Conservation (phyloP, 2,329 filamentous ascomycete genomes). For the Colletotrichum falcatum region DNA sequence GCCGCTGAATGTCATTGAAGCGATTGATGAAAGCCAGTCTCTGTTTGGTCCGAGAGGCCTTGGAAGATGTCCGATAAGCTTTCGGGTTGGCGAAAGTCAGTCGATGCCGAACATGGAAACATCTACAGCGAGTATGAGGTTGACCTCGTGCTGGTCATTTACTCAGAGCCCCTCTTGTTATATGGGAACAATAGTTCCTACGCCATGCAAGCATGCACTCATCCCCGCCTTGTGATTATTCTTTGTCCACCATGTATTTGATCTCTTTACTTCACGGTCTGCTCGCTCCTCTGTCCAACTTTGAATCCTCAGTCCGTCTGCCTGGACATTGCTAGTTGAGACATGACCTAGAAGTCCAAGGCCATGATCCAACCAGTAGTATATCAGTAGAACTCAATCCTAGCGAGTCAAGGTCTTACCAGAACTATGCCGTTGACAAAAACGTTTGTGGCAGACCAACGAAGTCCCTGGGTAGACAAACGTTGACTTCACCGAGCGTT, state of each 20-base stretch:
- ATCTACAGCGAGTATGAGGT: background rate
- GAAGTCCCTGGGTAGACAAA: background rate
- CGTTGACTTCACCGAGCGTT: background rate
- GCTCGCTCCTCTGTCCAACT: background rate
- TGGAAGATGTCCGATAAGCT: background rate
- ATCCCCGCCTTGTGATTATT: background rate
- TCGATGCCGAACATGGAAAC: background rate
- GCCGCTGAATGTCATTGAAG: too few species aligned
- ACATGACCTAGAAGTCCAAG: background rate
- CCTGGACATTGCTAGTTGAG: background rate
- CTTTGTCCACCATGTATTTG: background rate
- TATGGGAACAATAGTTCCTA: background rate
- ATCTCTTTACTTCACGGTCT: background rate
- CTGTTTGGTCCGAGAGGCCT: background rate
- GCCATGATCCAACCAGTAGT: background rate
- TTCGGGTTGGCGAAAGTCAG: background rate
- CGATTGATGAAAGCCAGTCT: background rate
- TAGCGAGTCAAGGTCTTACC: background rate
- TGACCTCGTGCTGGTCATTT: background rate
- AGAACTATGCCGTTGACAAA: background rate
- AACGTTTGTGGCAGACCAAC: background rate
- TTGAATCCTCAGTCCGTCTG: background rate
- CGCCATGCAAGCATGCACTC: background rate
- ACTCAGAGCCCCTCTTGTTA: background rate
- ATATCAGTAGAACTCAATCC: background rate